phyloP scores from a whole-genome alignment of 495 filamentous ascomycete species.

The Choiromyces venosus region DNA sequence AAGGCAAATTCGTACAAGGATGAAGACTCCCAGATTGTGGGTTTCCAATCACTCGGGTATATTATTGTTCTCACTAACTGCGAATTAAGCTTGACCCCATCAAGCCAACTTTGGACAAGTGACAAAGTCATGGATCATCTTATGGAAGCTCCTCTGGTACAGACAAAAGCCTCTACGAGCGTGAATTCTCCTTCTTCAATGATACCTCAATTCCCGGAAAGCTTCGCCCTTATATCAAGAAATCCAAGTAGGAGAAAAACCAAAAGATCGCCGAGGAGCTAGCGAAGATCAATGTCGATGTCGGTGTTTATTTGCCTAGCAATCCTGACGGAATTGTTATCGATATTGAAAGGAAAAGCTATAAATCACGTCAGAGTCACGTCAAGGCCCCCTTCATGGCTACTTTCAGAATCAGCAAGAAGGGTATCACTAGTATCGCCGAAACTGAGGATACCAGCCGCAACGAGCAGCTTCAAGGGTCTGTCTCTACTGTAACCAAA shows the following conservation, averaged over 20 bases:
- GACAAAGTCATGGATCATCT: slow-evolving; percentile 76
- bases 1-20: slow-evolving; percentile 97
- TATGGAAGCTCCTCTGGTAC: slow-evolving; percentile 70
- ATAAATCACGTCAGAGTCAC: slow-evolving; percentile 92
- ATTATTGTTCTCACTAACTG: slow-evolving; percentile 43
- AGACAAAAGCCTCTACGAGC: slow-evolving; percentile 81
- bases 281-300: slow-evolving; percentile 89
- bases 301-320: slow-evolving; percentile 92
- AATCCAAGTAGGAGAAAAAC: slow-evolving; percentile 92
- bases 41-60: slow-evolving; percentile 36
- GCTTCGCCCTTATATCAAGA: slow-evolving; percentile 86
- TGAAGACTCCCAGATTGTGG: slow-evolving; percentile 80
- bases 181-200: slow-evolving; percentile 94
- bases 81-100: slow-evolving; percentile 69
- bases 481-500: slow-evolving; percentile 52
- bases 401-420: slow-evolving; percentile 90
- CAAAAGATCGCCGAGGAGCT: slow-evolving; percentile 98
- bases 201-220: slow-evolving; percentile 93
- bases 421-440: slow-evolving; percentile 46
- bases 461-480: slow-evolving; percentile 43
- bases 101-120: slow-evolving; percentile 87
- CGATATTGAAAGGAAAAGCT: slow-evolving; percentile 93
- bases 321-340: slow-evolving; percentile 95
- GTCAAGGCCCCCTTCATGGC: slow-evolving; percentile 98
- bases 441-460: slow-evolving; percentile 47